These are phyloP conservation scores for Dioszegia aurantiaca DNA, from an alignment of 768 basidiomycete genomes.

Conservation along the genomic window DNA sequence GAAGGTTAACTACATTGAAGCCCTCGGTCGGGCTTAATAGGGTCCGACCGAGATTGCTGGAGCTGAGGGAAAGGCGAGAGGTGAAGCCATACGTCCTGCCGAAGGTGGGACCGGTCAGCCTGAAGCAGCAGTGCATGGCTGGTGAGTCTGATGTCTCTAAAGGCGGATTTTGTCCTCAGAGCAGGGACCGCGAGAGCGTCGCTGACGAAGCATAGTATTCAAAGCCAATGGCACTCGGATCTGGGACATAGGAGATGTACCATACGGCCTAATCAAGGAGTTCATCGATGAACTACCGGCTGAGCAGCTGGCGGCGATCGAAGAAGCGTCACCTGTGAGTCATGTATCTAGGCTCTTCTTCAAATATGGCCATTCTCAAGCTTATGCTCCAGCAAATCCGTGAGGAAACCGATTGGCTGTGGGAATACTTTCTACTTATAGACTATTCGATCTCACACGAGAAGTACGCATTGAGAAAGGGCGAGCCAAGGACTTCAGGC, in stretches of 20 bases:
- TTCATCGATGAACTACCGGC: conserved; percentile 35
- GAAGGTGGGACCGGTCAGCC: conserved; percentile 22
- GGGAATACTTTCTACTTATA: conserved; percentile 32
- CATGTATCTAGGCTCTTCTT: background rate
- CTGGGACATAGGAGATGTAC: conserved; percentile 40
- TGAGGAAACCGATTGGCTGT: conserved; percentile 47
- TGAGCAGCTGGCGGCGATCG: conserved; percentile 35
- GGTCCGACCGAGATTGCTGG: conserved; percentile 11
- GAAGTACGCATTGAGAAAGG: conserved; percentile 23
- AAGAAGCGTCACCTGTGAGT: conserved; percentile 36
- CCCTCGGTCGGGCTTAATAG: conserved; percentile 11
- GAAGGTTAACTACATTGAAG: background rate
- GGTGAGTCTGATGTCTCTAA: conserved; percentile 15
- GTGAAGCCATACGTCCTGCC: background rate
- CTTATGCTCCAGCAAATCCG: conserved; percentile 28
- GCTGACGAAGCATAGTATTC: conserved; percentile 27
- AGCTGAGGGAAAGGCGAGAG: conserved; percentile 15
- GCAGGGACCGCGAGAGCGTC: background rate
- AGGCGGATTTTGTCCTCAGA: too few species aligned
- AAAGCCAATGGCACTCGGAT: conserved; percentile 26
- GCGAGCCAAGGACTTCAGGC: conserved; percentile 31
- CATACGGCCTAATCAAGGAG: conserved; percentile 27
- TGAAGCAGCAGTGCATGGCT: conserved; percentile 19
- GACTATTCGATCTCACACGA: conserved; percentile 36
- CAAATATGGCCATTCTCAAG: background rate